Percentiles rank a stretch among this genome's conserved stretches.
Conservation (phyloP, 2,329 filamentous ascomycete species). For the Calonectria pseudoreteaudii region DNA sequence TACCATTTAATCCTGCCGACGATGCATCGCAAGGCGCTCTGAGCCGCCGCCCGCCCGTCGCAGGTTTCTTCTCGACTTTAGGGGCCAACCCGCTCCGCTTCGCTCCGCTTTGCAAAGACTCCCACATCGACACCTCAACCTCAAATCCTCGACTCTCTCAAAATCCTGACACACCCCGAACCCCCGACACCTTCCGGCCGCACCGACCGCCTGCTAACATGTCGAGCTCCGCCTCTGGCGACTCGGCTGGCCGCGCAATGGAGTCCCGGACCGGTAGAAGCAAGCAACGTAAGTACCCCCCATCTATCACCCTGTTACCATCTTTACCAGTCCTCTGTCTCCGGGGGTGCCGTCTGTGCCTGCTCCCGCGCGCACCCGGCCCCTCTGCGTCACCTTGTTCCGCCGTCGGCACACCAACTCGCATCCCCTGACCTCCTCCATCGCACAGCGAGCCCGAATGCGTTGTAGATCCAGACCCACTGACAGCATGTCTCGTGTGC, state of each 20-base stretch:
- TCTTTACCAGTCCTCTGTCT: conserved; percentile 17
- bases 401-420: neutral
- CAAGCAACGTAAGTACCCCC: conserved; percentile 79
- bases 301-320: conserved; percentile 18
- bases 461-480: conserved; percentile 21
- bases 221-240: conserved; percentile 52
- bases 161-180: conserved; percentile 32
- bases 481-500: conserved; percentile 42
- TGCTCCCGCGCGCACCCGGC: conserved; percentile 6
- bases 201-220: conserved; percentile 41
- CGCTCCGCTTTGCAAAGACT: conserved; percentile 29
- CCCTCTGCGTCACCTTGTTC: conserved; percentile 19
- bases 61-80: conserved; percentile 43
- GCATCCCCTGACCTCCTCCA: conserved; percentile 1
- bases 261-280: conserved; percentile 81
- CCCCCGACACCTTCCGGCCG: conserved; percentile 27
- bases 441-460: conserved; percentile 10
- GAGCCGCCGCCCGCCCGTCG: conserved; percentile 40
- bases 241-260: conserved; percentile 65
- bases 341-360: conserved; percentile 19
- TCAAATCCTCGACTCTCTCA: conserved; percentile 5
- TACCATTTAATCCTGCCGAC: conserved; percentile 32
- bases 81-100: conserved; percentile 39
- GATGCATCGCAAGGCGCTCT: conserved; percentile 43
- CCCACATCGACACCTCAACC: conserved; percentile 22